A percentile compares a stretch with the other conserved stretches of the same genome.
These are phyloP conservation scores for Calonectria hongkongensis DNA, from an alignment of 2,329 filamentous ascomycete species.

Conservation along the genomic window DNA sequence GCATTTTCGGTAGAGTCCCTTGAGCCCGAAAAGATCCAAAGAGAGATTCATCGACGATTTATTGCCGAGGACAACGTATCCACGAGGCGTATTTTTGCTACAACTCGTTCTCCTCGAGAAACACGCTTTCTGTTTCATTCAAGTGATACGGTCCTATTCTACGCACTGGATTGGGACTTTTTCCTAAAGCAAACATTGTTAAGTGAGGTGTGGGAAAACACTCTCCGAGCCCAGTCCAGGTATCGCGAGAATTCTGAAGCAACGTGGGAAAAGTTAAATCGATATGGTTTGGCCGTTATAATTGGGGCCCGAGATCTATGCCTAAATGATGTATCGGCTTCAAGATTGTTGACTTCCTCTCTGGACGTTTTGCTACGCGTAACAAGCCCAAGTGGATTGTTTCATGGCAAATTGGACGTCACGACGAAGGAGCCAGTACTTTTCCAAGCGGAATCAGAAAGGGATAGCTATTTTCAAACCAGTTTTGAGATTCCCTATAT, in stretches of 20 bases:
- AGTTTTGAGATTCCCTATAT: slow-evolving; percentile 6
- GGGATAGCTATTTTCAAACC: slow-evolving; percentile 1
- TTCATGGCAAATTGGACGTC: not conserved
- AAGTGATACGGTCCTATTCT: not conserved
- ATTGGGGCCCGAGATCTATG: not conserved
- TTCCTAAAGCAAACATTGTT: not conserved
- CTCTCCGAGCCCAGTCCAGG: not conserved
- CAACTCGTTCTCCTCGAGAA: slow-evolving; percentile 7
- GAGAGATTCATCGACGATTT: not conserved
- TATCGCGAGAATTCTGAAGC: not conserved
- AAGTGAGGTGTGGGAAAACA: slow-evolving; percentile 6
- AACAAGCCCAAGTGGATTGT: not conserved
- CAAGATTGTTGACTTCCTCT: not conserved
- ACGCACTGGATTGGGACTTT: not conserved
- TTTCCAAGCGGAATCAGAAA: not conserved
- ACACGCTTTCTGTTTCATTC: not conserved
- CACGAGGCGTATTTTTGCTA: not conserved
- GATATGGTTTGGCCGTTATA: not conserved
- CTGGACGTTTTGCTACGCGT: not conserved
- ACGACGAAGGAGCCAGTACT: not conserved
- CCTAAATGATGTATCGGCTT: not conserved
- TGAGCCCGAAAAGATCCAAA: not conserved
- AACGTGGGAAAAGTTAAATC: not conserved
- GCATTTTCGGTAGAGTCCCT: too few relatives aligned
- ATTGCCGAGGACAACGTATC: not conserved